Base-by-base conservation (phyloP, 2,329 filamentous ascomycete species). In the Phaeosphaeriaceae sp. region DNA sequence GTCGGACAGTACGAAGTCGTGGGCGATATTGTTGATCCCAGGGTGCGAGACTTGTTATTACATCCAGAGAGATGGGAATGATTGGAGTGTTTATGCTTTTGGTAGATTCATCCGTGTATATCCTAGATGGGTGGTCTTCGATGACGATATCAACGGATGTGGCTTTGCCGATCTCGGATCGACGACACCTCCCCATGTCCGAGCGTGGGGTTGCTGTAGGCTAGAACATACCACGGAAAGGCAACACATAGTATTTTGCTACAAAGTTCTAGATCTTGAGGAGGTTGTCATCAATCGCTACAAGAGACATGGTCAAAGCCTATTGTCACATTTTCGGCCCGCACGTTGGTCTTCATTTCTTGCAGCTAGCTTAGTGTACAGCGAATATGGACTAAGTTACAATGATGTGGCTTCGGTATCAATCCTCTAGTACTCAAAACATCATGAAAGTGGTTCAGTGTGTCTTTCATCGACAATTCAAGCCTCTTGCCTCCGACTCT, bases 401-500 rank as follows among this genome's bases (percentile, higher is more conserved):
- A n/a, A n/a, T n/a, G n/a, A n/a, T n/a, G n/a, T n/a, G n/a, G n/a
- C n/a, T n/a, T n/a, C n/a, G n/a, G n/a, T n/a, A n/a, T n/a, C n/a
- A n/a, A n/a, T n/a, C n/a, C n/a, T n/a, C n/a, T n/a, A n/a, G n/a
- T n/a, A n/a, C n/a, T n/a, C n/a, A n/a, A n/a, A n/a, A n/a, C n/a
- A n/a, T n/a, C n/a, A n/a, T n/a, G n/a, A n/a, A n/a, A n/a, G n/a
- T n/a, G n/a, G n/a, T n/a, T n/a, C n/a, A n/a, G n/a, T n/a, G n/a
- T n/a, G n/a, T n/a, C n/a, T n/a, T n/a, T n/a, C n/a, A n/a, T n/a
- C n/a, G n/a, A n/a, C 1, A 25, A 27, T 47, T 19, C 41, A 64
- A 17, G 17, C 51, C 24, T 15, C 22, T 46, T 66, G 61, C 33
- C 66, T 60, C 53, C 66, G 61, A 48, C 69, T 72, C 53, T 71